These are phyloP conservation scores for Leptographium lundbergii DNA, from an alignment of 2,329 filamentous ascomycete genomes.

Conservation along the genomic window DNA sequence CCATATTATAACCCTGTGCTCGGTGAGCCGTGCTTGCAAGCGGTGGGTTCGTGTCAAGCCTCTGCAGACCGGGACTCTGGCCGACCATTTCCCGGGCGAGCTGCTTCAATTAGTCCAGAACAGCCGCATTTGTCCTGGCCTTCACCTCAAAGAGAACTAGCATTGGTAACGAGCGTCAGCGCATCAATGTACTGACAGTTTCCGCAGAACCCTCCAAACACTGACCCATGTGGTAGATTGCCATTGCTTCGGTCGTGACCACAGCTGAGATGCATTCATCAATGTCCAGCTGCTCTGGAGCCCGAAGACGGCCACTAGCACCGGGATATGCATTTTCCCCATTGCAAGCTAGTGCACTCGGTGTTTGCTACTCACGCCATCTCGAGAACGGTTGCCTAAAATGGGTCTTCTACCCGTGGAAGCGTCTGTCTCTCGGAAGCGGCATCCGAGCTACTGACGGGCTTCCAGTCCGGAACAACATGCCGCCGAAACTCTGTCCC, in stretches of 20 bases:
- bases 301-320: neutral
- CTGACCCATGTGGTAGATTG: conserved; percentile 1
- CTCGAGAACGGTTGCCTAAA: neutral
- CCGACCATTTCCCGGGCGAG: neutral
- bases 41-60: neutral
- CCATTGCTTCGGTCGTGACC: neutral
- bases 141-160: neutral
- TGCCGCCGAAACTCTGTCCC: too few relatives aligned
- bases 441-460: too few relatives aligned
- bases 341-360: neutral
- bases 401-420: neutral
- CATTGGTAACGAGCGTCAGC: neutral
- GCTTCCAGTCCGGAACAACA: too few relatives aligned
- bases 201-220: neutral
- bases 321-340: neutral
- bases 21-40: neutral
- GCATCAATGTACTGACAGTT: accelerated
- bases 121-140: neutral
- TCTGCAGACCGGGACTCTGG: neutral
- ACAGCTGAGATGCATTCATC: neutral
- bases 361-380: neutral
- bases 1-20: conserved; percentile 1
- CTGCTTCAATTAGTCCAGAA: neutral
- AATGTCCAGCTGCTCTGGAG: neutral
- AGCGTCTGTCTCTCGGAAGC: too few relatives aligned